Evolutionary conservation across 2,329 filamentous ascomycete genomes (phyloP).

Genomic region (Trichoderma aggressivum): DNA sequence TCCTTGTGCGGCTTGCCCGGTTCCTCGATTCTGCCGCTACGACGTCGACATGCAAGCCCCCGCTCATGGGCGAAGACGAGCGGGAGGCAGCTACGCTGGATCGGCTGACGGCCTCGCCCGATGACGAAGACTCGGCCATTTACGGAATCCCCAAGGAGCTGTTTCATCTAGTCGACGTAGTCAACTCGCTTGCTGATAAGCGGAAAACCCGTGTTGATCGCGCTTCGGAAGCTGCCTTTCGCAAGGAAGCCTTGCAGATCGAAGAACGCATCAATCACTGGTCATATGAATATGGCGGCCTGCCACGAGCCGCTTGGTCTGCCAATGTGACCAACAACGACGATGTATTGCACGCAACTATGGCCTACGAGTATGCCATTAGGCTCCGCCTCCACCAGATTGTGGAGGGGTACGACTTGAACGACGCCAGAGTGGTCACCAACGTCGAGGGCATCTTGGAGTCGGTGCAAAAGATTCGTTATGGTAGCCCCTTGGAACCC

Average conservation of each 20-base stretch:
- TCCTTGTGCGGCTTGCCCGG: conserved; percentile 32
- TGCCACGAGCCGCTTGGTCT: conserved; percentile 26
- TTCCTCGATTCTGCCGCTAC: conserved; percentile 36
- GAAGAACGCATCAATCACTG: conserved; percentile 38
- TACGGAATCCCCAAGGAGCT: conserved; percentile 37
- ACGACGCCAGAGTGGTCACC: conserved; percentile 33
- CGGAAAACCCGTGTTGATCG: conserved; percentile 31
- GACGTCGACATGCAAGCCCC: conserved; percentile 34
- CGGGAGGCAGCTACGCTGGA: conserved; percentile 29
- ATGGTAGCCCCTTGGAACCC: conserved; percentile 40
- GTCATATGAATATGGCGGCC: conserved; percentile 32
- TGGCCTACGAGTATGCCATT: conserved; percentile 41
- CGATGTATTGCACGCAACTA: conserved; percentile 35
- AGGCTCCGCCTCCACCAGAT: conserved; percentile 42
- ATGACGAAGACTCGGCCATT: conserved; percentile 34
- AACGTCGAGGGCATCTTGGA: conserved; percentile 36
- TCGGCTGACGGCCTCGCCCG: conserved; percentile 25
- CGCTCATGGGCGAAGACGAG: conserved; percentile 34
- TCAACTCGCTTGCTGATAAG: conserved; percentile 34
- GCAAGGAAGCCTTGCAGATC: conserved; percentile 29
- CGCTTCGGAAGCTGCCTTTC: conserved; percentile 31
- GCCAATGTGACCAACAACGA: conserved; percentile 23
- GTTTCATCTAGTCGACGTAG: conserved; percentile 33
- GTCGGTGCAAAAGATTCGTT: conserved; percentile 38
- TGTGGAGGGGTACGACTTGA: conserved; percentile 39